These are phyloP conservation scores for Pulveroboletus sp. DNA, from an alignment of 768 basidiomycete genomes.

Conservation along the genomic window DNA sequence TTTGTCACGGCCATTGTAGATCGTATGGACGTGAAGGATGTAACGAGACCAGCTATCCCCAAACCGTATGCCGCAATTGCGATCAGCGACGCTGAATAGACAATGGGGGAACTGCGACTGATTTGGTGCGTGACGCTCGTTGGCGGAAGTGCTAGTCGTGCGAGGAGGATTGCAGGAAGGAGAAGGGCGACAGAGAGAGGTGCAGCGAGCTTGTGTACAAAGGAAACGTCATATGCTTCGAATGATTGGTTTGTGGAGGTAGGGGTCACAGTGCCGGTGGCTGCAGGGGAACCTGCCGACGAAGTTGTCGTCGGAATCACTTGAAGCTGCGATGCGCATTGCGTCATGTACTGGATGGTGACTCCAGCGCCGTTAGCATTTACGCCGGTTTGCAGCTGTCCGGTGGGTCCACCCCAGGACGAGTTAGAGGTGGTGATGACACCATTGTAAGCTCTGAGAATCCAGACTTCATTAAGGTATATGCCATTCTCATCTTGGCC, in stretches of 20 bases:
- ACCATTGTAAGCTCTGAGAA: constrained; percentile 71
- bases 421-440: constrained; percentile 51
- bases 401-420: constrained; percentile 68
- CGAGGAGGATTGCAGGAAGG: constrained; percentile 40
- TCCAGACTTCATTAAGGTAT: constrained; percentile 75
- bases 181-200: constrained; percentile 48
- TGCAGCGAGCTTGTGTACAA: constrained; percentile 45
- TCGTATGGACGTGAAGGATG: constrained; percentile 58
- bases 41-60: constrained; percentile 61
- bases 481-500: constrained; percentile 65
- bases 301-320: constrained; percentile 24
- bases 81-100: constrained; percentile 39
- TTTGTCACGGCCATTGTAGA: constrained; percentile 27
- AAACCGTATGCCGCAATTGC: constrained; percentile 51
- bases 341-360: constrained; percentile 51
- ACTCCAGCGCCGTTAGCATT: constrained; percentile 71
- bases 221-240: constrained; percentile 40
- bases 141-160: constrained; percentile 42
- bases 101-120: constrained; percentile 24
- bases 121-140: constrained; percentile 20
- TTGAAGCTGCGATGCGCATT: constrained; percentile 50
- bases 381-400: constrained; percentile 58
- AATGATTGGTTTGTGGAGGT: constrained; percentile 17
- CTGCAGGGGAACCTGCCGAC: constrained; percentile 11
- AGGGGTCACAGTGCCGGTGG: constrained; percentile 19